These are phyloP conservation scores for Blakeslea trispora DNA, from an alignment of 371 early-diverging fungal species.

Conservation along the genomic window DNA sequence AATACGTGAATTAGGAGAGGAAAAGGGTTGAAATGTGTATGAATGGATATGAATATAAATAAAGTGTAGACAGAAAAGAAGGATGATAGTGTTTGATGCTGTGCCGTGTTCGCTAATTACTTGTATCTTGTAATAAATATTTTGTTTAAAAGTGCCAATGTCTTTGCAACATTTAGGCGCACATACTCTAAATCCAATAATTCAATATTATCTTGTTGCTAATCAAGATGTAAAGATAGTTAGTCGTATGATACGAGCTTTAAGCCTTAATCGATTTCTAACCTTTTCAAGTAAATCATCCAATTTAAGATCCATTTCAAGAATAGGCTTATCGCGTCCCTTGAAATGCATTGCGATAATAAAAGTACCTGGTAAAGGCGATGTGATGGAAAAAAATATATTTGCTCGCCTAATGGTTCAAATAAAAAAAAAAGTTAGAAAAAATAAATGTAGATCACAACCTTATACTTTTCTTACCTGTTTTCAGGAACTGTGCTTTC, in stretches of 20 bases:
- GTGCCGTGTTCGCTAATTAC: slow-evolving; percentile 1
- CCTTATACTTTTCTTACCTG: slow-evolving; percentile 25
- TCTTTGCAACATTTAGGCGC: slow-evolving; percentile 68
- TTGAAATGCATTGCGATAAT: slow-evolving; percentile 89
- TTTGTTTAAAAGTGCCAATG: slow-evolving; percentile 42
- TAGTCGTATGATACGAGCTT: no score
- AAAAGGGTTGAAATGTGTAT: no score
- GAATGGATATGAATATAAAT: no score
- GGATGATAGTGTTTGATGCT: no score
- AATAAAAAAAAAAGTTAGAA: not conserved
- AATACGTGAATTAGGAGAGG: no score
- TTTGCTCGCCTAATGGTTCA: slow-evolving; percentile 77
- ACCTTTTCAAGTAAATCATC: slow-evolving; percentile 93
- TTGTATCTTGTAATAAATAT: slow-evolving; percentile 52
- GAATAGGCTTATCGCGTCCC: slow-evolving; percentile 88
- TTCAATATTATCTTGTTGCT: slow-evolving; percentile 91
- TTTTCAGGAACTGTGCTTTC: slow-evolving; percentile 92
- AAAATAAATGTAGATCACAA: slow-evolving; percentile 22
- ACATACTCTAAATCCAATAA: slow-evolving; percentile 93
- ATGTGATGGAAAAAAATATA: slow-evolving; percentile 86
- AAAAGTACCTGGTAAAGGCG: slow-evolving; percentile 88
- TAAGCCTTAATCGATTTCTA: no score
- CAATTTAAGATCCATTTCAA: slow-evolving; percentile 94
- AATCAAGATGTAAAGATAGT: no score
- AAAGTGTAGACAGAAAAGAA: no score